Evolutionary conservation across 2,329 filamentous ascomycete genomes (phyloP), one percentile per base, ranked within the genome.

Genomic region (Fusarium phyllophilum): DNA sequence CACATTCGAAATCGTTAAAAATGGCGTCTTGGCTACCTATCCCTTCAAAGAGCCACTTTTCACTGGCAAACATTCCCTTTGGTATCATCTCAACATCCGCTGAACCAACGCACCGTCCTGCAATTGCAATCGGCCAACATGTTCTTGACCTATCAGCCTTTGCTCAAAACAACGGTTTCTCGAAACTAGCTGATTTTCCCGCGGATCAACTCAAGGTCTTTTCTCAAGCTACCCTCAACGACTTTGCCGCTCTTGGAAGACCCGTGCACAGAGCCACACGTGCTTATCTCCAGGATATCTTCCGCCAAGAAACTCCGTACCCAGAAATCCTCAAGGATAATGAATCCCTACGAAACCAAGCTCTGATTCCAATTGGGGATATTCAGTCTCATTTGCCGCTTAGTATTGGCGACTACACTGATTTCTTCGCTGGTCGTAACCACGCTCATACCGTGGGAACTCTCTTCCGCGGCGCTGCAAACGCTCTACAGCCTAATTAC

Each of bases 401-500:
- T 86, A 86, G 88, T 55, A 94, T 96, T 76, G 92, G 93, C 49
- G 94, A 96, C 80, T 96, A 96, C 80, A 94, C 93, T 8, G 93
- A 96, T 80, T 96, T 96, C 85, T 96, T 94, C 78, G 93, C 92
- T 36, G 93, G 93, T 36, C 83, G 91, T 70, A 91, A 95, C 79
- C 93, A 96, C 82, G 93, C 94, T 22, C 92, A 90, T 83, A 84
- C 82, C 72, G 87, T 93, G 22, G 93, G 92, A 5, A 87, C 90
- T 1, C 85, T 95, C 13, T 94, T 95, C 83, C 89, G 93, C 54
- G 93, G 92, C 0, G 87, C 91, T 0, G 87, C 89, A 29, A 93
- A 94, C 74, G 93, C 93, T 1, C 85, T 96, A 15, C 92, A 95
- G 80, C 91, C 92, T 33, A 96, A 96, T 79, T 96, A 96, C 81